Base-by-base conservation (phyloP, 768 basidiomycete species). In the Jaapia argillacea region DNA sequence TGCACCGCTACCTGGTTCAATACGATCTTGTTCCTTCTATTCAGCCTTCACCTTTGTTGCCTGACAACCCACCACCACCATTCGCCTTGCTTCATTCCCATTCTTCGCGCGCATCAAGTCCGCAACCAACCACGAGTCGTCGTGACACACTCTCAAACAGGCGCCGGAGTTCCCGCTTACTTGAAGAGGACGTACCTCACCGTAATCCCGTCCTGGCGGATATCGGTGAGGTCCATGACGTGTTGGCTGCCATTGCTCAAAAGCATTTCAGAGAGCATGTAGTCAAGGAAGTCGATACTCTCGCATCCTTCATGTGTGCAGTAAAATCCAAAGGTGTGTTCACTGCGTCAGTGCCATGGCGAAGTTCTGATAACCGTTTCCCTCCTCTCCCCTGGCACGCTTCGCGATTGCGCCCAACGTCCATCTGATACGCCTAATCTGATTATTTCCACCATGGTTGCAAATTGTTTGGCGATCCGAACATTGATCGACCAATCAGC, bases 291-390 rank as follows among this genome's bases (percentile, higher is more conserved):
- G 78, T 85, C 38, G 87, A 89, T 47, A 83, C 79, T n/a, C 64
- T 89, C 31, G 82, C 84, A 16, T 74, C 79, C 24, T 88, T 89
- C 51, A 82, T 88, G 82, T 79, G 74, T 51, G 72, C 77, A 13
- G 74, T 87, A 40, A 84, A 81, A 59, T 57, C 62, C n/a, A 71
- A 58, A 49, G 57, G 57, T 57, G 40, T 40, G 57, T 47, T n/a
- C n/a, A n/a, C n/a, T n/a, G n/a, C n/a, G n/a, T n/a, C n/a, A n/a
- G n/a, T n/a, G n/a, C n/a, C n/a, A n/a, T n/a, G n/a, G n/a, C n/a
- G n/a, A n/a, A n/a, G n/a, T n/a, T 55, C 36, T 40, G 48, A 38
- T 20, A 2, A 4, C 42, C 28, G 26, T 44, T 38, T 6, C 21
- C 45, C 33, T 45, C 45, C 41, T 42, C 43, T 20, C 22, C 18